Evolutionary conservation across 2,329 filamentous ascomycete species (phyloP).

Genomic region (Penicillium sp.): DNA sequence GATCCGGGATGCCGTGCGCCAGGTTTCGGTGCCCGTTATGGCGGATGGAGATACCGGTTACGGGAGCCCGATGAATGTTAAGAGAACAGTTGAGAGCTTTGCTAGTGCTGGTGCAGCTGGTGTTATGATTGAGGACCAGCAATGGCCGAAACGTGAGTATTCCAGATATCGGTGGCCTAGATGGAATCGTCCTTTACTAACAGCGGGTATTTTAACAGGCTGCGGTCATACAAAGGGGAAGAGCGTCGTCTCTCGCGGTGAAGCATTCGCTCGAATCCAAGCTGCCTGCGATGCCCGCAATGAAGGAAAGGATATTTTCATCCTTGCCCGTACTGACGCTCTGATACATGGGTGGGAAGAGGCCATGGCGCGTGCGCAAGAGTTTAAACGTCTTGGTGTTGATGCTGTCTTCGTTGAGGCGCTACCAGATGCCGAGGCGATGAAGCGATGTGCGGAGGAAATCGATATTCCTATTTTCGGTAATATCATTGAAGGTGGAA

Average conservation of each 20-base stretch:
- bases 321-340: slow-evolving; percentile 41
- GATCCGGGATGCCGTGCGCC: slow-evolving; percentile 37
- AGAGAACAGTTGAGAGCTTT: slow-evolving; percentile 39
- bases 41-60: slow-evolving; percentile 45
- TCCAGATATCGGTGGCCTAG: neutral
- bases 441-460: neutral
- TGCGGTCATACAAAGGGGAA: slow-evolving; percentile 43
- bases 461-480: neutral
- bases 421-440: neutral
- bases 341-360: slow-evolving; percentile 37
- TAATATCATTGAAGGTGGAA: neutral
- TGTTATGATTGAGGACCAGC: slow-evolving; percentile 43
- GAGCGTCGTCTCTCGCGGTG: slow-evolving; percentile 38
- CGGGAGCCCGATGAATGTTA: slow-evolving; percentile 43
- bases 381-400: slow-evolving; percentile 22
- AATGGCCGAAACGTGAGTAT: slow-evolving; percentile 41
- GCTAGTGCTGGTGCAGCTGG: slow-evolving; percentile 35
- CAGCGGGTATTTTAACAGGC: slow-evolving; percentile 21
- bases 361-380: neutral
- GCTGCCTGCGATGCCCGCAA: slow-evolving; percentile 42
- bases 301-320: slow-evolving; percentile 40
- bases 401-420: neutral
- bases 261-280: slow-evolving; percentile 42
- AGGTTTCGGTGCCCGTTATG: slow-evolving; percentile 36
- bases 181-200: neutral